Evolutionary conservation across 495 filamentous ascomycete species (phyloP), one percentile per base, ranked within the genome.

Genomic region (Xylaria curta): DNA sequence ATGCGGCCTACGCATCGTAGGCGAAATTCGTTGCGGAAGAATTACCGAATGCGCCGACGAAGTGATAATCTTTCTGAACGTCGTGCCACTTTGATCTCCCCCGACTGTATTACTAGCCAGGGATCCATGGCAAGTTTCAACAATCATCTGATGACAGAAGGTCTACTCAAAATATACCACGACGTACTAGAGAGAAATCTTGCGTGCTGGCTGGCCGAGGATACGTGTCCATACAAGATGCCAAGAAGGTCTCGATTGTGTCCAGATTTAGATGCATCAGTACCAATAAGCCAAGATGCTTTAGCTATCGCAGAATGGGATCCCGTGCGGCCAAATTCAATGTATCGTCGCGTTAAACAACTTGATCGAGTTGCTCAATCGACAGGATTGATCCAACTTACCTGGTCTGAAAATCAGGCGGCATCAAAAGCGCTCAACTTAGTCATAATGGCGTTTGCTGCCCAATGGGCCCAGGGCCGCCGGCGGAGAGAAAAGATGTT

Each of bases 131-230:
- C 36, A 21, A 28, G 33, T 33, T 66, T 56, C 42, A 73, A 74
- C 31, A 56, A 59, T 53, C 40, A 64, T 49, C 51, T 73, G 36
- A 78, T 85, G 68, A 78, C 82, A 21, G 74, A 75, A 15, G 79
- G 77, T 51, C 56, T 86, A 59, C 75, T 86, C 19, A 78, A 76
- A 31, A 83, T 86, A 33, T 86, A 85, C 65, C 82, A 85, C 54
- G 84, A 86, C 63, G 82, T 80, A 38, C 80, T 86, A 71, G 84
- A 86, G 71, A 84, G 84, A 46, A 82, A 82, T 5, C 70, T 86
- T 13, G 79, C 82, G 6, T 86, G 61, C 47, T 65, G 61, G 61
- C 42, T 65, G 21, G 21, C 61, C 1, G 24, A 49, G 40, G 61
- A 65, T 28, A 47, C 26, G 4, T 65, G 61, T 28, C 61, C 65